Percentiles rank a stretch among this genome's conserved stretches.
These are phyloP conservation scores for Coleophoma cylindrospora DNA, from an alignment of 2,329 filamentous ascomycete species.

Conservation along the genomic window DNA sequence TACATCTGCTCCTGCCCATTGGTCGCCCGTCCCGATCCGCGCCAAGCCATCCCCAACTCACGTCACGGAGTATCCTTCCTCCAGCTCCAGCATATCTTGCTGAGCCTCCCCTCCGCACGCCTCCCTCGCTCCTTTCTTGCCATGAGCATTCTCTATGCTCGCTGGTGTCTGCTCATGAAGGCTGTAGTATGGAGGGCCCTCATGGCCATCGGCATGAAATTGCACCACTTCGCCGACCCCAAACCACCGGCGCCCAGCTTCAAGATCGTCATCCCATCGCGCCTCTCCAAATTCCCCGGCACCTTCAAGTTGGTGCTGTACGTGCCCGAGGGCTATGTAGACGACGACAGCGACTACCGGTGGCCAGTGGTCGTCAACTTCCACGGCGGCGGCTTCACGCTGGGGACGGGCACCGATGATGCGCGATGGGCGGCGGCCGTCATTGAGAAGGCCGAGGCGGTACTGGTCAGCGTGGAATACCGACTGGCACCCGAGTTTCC, in stretches of 20 bases:
- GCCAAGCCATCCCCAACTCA: no score
- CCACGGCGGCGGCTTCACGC: constrained; percentile 63
- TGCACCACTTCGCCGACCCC: constrained; percentile 25
- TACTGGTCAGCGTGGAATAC: constrained; percentile 63
- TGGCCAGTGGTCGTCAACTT: constrained; percentile 57
- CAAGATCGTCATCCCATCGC: constrained; percentile 25
- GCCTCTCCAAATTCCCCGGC: constrained; percentile 20
- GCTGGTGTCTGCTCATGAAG: constrained; percentile 22
- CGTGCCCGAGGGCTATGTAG: constrained; percentile 32
- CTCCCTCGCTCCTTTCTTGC: neutral
- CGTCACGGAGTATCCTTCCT: neutral
- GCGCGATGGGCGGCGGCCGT: constrained; percentile 54
- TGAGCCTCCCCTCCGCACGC: neutral
- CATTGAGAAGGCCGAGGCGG: constrained; percentile 43
- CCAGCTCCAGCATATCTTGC: neutral
- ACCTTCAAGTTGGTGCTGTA: constrained; percentile 37
- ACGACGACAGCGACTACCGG: constrained; percentile 17
- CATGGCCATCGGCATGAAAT: constrained; percentile 28
- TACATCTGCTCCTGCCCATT: no score
- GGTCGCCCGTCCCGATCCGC: no score
- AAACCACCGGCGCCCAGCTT: constrained; percentile 24
- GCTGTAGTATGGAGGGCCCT: constrained; percentile 26
- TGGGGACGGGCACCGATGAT: constrained; percentile 59
- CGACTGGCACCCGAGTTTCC: constrained; percentile 61
- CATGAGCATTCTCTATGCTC: constrained; percentile 13